Percentiles rank a stretch among this genome's conserved stretches.
Evolutionary conservation across 2,329 filamentous ascomycete species (phyloP).

Genomic region (Trichoderma harzianum): DNA sequence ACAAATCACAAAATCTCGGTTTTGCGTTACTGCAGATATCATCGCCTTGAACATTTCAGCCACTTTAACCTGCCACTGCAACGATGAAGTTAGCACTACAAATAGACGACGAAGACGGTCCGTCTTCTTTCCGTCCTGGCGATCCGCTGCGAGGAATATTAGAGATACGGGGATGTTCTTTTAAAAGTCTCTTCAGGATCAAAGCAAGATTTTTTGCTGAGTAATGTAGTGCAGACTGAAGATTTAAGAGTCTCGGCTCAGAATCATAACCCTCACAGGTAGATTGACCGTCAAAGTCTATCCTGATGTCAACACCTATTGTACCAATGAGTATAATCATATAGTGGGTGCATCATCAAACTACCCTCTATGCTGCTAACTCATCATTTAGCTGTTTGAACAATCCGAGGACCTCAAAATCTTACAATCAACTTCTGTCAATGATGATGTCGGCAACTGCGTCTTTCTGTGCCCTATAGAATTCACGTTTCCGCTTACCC

Average conservation of each 20-base stretch:
- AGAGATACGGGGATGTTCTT: neutral
- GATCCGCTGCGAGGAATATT: neutral
- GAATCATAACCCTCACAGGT: neutral
- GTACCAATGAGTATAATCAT: neutral
- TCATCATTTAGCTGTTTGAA: neutral
- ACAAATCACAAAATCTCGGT: neutral
- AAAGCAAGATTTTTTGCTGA: neutral
- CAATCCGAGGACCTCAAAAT: neutral
- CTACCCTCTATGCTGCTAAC: neutral
- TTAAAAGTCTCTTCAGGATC: neutral
- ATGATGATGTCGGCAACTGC: neutral
- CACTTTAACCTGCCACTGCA: neutral
- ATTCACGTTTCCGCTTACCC: neutral
- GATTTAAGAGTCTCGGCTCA: neutral
- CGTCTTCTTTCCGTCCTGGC: neutral
- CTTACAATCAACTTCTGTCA: neutral
- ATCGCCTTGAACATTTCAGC: neutral
- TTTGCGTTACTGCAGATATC: neutral
- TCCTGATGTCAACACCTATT: neutral
- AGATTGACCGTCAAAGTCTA: neutral
- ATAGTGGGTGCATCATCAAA: neutral
- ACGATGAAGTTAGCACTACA: neutral
- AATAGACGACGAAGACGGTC: neutral
- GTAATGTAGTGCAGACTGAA: neutral
- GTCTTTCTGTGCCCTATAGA: neutral